Evolutionary conservation across 169 alveolate species (phyloP), one percentile per base, ranked within the genome.

Genomic region (Plasmodium sp.): DNA sequence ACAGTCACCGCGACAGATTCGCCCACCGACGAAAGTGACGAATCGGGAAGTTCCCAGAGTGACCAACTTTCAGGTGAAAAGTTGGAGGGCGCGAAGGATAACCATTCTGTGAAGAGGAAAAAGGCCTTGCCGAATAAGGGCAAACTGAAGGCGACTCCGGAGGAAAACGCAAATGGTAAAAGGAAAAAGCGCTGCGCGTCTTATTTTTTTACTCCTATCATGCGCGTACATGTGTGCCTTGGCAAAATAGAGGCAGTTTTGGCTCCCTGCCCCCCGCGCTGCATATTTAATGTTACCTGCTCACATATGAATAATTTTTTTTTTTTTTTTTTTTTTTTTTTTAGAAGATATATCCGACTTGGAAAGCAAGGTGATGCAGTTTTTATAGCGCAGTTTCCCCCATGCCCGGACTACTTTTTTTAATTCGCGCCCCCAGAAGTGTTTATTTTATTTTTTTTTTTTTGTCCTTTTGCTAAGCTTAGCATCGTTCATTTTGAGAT

Each of bases 281-380:
- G 48, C 56, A 39, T 75, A 22, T 80, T 82, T 9, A 56, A 7
- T 82, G 18, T 22, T 56, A 18, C 43, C 27, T 56, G 7, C 34
- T 31, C 80, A 82, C 43, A 56, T 82, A 31, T 27, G 18, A 82
- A 54, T 41, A 12, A 22, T 84, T 48, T 48, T 31, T 34, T 73
- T 18, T 85, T 72, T 36, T 34, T 51, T 51, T n/a, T n/a, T n/a
- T n/a, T 84, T 74, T 84, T 84, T 85, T 77, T 51, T 85, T 85
- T 34, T 34, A 85, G 93, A 85, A 75, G 85, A 85, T 56, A 74
- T 85, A 74, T 85, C 93, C n/a, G 84, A 77, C 51, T 74, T 85
- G 72, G 93, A 85, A 36, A 79, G 81, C 27, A 85, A 74, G 31
- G 93, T 85, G 58, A 75, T 85, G 93, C 58, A 51, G 75, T 85